These are phyloP conservation scores for Cytospora piceae DNA, from an alignment of 2,329 filamentous ascomycete genomes.

Conservation along the genomic window DNA sequence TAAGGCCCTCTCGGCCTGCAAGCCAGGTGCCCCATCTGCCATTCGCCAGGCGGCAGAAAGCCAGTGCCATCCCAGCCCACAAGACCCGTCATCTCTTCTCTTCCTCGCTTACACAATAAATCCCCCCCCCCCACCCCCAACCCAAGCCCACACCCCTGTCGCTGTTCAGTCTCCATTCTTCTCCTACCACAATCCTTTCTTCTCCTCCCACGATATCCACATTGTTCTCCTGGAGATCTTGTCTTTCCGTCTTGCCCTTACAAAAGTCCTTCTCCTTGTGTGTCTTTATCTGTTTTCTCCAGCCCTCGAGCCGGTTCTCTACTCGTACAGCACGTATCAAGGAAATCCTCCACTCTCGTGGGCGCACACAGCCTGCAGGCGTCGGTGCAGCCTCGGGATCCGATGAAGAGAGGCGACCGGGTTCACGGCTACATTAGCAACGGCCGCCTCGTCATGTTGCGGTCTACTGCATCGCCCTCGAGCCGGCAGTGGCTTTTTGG, in stretches of 20 bases:
- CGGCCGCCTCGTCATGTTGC: neutral
- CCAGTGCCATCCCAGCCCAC: slow-evolving; percentile 1
- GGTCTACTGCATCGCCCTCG: neutral
- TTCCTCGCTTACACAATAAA: neutral
- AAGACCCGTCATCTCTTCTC: slow-evolving; percentile 5
- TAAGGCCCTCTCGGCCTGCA: neutral
- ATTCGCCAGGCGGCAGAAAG: neutral
- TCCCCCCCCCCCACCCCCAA: neutral
- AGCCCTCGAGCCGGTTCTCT: neutral
- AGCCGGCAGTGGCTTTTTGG: neutral
- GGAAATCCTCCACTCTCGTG: neutral
- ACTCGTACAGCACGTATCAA: neutral
- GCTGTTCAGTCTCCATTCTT: slow-evolving; percentile 2
- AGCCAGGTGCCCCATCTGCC: neutral
- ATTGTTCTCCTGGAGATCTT: neutral
- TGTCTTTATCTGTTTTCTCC: neutral
- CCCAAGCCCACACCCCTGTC: neutral
- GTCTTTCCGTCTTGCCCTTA: neutral
- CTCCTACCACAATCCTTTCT: slow-evolving; percentile 2
- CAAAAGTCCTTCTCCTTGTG: neutral
- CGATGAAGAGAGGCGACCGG: neutral
- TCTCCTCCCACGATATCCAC: neutral
- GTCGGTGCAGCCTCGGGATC: neutral
- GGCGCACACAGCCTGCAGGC: neutral
- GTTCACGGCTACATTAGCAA: neutral